Base-by-base conservation (phyloP, 2,329 filamentous ascomycete species). In the Stagonosporopsis vannaccii region DNA sequence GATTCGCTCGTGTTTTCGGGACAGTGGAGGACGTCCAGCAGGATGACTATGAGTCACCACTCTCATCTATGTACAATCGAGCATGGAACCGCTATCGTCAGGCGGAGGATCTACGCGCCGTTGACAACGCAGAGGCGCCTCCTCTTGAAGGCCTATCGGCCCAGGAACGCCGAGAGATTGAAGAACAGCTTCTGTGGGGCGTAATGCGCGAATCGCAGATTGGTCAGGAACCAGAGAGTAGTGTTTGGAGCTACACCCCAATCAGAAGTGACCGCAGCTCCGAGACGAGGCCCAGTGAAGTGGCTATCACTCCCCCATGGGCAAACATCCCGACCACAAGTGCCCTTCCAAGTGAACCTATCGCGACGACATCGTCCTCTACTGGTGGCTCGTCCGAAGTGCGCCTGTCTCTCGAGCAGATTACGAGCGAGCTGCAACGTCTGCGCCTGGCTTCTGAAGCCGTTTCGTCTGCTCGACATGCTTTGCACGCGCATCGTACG, bases 21-120 rank as follows among this genome's bases (percentile, higher is more conserved):
- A 77, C 77, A 0, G 67, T 79, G 11, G 80, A 82, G 58, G 79
- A 82, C 11, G 71, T 82, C 47, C 68, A 78, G n/a, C 75, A 73
- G 3, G 79, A 80, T 3, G 75, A 79, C 28, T 82, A 82, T 59
- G 75, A 79, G 51, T 80, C 77, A n/a, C 80, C 80, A 0, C 77
- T 82, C 12, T 75, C 78, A 17, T 73, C 74, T 56, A 78, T 82
- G 78, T 82, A 80, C 63, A 75, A 69, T 17, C 65, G 80, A 44
- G 80, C 80, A 1, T 73, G 69, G 54, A 76, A 77, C 17, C 71
- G 79, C 6, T 80, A 80, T 60, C 71, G 73, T 28, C 74, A 71
- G 45, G 79, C 78, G 1, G 79, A 81, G 56, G 71, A 69, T 35
- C 59, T 64, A 19, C 63, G 72, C 32, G 66, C 67, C 22, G 49